phyloP scores from a whole-genome alignment of 352 stramenopile species.

The Phytopythium montanum region DNA sequence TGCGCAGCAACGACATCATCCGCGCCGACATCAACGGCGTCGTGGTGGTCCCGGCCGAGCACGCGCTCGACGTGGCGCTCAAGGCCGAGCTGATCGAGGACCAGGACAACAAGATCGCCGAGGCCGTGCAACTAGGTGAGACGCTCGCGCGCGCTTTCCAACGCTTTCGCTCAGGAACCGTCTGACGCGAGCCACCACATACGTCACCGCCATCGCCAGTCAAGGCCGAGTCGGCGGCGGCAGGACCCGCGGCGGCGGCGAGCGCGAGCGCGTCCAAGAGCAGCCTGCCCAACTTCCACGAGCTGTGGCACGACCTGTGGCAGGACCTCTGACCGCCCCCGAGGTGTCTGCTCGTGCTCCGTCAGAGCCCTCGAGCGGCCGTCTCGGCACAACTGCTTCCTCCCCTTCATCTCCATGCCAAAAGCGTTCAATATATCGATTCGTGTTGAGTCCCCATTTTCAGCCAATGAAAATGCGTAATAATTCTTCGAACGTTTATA shows the following conservation, averaged over 20 bases:
- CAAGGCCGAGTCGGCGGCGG: too few relatives aligned
- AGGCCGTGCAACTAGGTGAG: slow-evolving; percentile 78
- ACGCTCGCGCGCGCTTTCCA: slow-evolving; percentile 71
- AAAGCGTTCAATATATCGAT: too few relatives aligned
- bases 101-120: slow-evolving; percentile 72
- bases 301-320: slow-evolving; percentile 9
- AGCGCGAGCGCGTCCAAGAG: too few relatives aligned
- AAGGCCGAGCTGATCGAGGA: slow-evolving; percentile 79
- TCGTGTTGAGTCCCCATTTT: too few relatives aligned
- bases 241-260: too few relatives aligned
- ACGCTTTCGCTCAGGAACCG: slow-evolving; percentile 70
- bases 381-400: too few relatives aligned
- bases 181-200: slow-evolving; percentile 25
- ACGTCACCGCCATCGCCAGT: background rate
- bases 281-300: slow-evolving; percentile 7
- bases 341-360: too few relatives aligned
- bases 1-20: slow-evolving; percentile 78
- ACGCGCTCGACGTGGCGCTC: slow-evolving; percentile 59
- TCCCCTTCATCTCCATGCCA: too few relatives aligned
- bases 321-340: background rate
- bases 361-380: too few relatives aligned
- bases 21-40: slow-evolving; percentile 81
- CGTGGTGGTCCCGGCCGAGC: slow-evolving; percentile 70
- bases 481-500: too few relatives aligned
- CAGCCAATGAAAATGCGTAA: too few relatives aligned